Percentiles rank a stretch among this genome's conserved stretches.
phyloP scores from a whole-genome alignment of 768 basidiomycete species.

The Porpolomopsis calyptriformis region DNA sequence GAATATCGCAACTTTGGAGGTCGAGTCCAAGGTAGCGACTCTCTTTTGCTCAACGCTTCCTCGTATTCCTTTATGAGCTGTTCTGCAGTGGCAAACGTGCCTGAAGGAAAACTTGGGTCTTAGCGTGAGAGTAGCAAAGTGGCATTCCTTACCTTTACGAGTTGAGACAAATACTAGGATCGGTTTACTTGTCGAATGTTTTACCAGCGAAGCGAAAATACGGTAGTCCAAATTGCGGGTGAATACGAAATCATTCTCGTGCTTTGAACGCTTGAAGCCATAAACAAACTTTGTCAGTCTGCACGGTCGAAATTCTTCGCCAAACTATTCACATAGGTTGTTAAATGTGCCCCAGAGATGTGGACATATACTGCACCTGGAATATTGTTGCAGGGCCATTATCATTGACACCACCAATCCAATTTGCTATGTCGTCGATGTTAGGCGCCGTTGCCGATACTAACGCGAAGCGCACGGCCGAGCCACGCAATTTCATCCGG shows the following conservation, averaged over 20 bases:
- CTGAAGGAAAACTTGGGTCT: conserved; percentile 21
- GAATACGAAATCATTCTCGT: conserved; percentile 74
- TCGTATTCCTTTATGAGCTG: conserved; percentile 65
- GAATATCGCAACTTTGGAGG: conserved; percentile 35
- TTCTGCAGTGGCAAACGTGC: conserved; percentile 60
- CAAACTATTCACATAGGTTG: conserved; percentile 50
- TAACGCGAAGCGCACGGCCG: conserved; percentile 69
- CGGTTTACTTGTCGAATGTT: conserved; percentile 70
- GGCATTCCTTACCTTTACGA: conserved; percentile 50
- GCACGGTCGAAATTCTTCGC: conserved; percentile 86
- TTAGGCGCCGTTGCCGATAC: conserved; percentile 95
- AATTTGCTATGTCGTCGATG: conserved; percentile 76
- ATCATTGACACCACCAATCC: conserved; percentile 51
- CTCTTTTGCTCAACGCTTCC: conserved; percentile 38
- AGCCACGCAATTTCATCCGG: conserved; percentile 75
- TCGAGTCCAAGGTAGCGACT: conserved; percentile 57
- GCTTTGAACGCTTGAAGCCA: conserved; percentile 49
- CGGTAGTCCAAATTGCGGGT: conserved; percentile 58
- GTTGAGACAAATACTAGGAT: conserved; percentile 85
- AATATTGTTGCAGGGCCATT: conserved; percentile 50
- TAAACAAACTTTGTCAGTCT: conserved; percentile 64
- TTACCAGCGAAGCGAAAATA: conserved; percentile 60
- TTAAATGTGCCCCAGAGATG: neutral
- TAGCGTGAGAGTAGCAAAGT: conserved; percentile 1
- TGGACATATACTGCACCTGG: conserved; percentile 34